These are phyloP conservation scores for Mucor saturninus DNA, from an alignment of 371 early-diverging fungal genomes.

Conservation along the genomic window DNA sequence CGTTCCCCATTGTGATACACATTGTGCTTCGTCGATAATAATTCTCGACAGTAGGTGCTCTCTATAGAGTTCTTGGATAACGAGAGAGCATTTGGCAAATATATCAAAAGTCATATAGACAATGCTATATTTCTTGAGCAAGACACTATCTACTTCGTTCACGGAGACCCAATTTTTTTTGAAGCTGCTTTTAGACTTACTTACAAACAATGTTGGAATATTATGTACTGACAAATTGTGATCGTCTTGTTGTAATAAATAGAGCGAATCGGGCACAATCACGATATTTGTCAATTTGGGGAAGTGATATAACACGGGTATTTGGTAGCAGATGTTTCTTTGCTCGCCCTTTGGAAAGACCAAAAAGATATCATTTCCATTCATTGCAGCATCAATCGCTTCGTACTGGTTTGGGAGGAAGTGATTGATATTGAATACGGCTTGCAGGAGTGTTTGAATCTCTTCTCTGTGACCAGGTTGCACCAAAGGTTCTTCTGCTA, in stretches of 20 bases:
- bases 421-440: not conserved
- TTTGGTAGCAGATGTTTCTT: not conserved
- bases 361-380: not conserved
- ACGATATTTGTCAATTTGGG: not conserved
- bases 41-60: slow-evolving; percentile 67
- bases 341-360: not conserved
- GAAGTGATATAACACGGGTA: not conserved
- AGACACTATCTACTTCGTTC: not conserved
- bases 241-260: not conserved
- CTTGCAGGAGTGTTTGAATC: not conserved
- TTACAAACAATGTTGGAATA: not conserved
- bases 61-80: not conserved
- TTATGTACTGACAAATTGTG: not conserved
- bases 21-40: slow-evolving; percentile 98
- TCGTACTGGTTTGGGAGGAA: not conserved
- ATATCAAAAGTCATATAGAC: not conserved
- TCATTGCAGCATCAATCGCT: not conserved
- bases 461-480: not conserved
- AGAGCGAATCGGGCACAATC: not conserved
- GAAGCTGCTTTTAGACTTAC: not conserved
- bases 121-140: not conserved
- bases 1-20: slow-evolving; percentile 84
- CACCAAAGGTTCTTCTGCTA: not conserved
- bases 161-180: not conserved
- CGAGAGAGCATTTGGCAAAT: not conserved